A percentile compares a stretch with the other conserved stretches of the same genome.
Conservation (phyloP, 495 filamentous ascomycete genomes). For the Xylaria bambusicola region DNA sequence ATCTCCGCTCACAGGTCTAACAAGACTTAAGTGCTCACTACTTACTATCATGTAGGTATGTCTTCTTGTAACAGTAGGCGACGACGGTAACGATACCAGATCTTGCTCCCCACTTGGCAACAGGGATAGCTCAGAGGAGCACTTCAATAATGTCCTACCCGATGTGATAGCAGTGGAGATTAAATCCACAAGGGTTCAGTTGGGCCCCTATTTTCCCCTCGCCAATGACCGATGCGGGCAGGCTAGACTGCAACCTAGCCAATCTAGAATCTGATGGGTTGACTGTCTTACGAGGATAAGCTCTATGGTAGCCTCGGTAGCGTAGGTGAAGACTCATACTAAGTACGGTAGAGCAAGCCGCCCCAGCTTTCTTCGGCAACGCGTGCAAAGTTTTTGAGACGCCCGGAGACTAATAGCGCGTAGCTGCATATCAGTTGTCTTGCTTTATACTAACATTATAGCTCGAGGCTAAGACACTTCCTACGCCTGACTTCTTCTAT, state of each 20-base stretch:
- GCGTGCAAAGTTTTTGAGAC: too few species aligned
- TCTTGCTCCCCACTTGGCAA: background rate
- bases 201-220: background rate
- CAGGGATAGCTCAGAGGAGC: background rate
- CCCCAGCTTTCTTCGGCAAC: too few species aligned
- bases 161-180: conserved; percentile 14
- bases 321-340: background rate
- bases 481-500: too few species aligned
- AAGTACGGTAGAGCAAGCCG: background rate
- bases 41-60: too few species aligned
- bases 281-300: conserved; percentile 1
- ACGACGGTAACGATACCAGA: background rate
- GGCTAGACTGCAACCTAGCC: background rate
- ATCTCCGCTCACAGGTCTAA: too few species aligned
- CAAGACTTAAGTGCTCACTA: too few species aligned
- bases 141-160: conserved; percentile 7
- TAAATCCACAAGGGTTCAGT: conserved; percentile 1
- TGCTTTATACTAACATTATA: too few species aligned
- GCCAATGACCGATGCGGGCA: too few species aligned
- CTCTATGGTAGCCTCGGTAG: too few species aligned
- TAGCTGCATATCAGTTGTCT: too few species aligned
- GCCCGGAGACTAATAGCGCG: too few species aligned
- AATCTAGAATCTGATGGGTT: conserved; percentile 9
- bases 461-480: too few species aligned
- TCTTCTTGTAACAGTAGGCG: background rate